These are phyloP conservation scores for Penicillium sp. DNA, from an alignment of 2,329 filamentous ascomycete genomes.

Conservation along the genomic window DNA sequence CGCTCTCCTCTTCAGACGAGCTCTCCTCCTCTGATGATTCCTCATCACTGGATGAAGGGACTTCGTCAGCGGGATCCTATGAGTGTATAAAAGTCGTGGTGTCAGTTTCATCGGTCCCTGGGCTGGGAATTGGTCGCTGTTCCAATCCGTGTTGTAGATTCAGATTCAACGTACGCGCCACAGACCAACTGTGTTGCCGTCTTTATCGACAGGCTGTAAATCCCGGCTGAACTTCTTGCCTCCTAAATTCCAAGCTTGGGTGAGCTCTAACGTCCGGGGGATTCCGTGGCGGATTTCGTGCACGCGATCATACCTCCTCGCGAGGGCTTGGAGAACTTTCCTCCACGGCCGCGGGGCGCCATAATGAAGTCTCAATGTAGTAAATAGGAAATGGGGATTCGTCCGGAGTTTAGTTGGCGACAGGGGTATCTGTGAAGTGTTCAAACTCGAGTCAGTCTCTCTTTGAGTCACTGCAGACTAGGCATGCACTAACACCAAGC, in stretches of 20 bases:
- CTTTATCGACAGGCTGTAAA: constrained; percentile 82
- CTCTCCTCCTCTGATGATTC: constrained; percentile 52
- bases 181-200: constrained; percentile 88
- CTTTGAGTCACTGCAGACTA: constrained; percentile 1
- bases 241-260: constrained; percentile 56
- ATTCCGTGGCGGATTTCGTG: not conserved
- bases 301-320: constrained; percentile 72
- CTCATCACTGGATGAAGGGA: constrained; percentile 52
- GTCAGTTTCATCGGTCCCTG: not conserved
- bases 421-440: not conserved
- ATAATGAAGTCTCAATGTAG: constrained; percentile 30
- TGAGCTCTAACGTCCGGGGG: not conserved
- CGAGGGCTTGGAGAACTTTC: constrained; percentile 93
- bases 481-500: not conserved
- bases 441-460: not conserved
- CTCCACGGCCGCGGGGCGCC: constrained; percentile 72
- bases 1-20: constrained; percentile 54
- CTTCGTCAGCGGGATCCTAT: constrained; percentile 42
- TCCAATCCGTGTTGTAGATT: constrained; percentile 6
- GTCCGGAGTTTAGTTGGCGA: too few relatives aligned
- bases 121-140: not conserved
- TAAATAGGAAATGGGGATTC: not conserved
- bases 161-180: constrained; percentile 72
- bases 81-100: not conserved
- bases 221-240: constrained; percentile 96